These are phyloP conservation scores for Solanum dulcamara DNA, from an alignment of 257 asterid genomes.

Conservation along the genomic window DNA sequence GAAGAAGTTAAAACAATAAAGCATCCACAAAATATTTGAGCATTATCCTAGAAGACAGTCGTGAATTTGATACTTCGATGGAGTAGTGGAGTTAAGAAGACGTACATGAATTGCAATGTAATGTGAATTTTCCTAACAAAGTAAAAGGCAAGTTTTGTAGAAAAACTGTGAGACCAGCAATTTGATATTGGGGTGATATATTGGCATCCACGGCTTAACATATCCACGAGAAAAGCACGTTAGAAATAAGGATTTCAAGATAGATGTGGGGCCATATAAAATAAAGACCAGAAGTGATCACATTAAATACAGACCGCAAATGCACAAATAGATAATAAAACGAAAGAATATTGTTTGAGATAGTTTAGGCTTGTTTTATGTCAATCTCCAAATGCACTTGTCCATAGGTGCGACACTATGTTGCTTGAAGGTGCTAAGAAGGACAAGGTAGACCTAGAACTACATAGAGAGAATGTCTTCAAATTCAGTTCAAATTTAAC, in stretches of 20 bases:
- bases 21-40: not conserved
- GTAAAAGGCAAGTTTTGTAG: not conserved
- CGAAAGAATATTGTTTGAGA: not conserved
- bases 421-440: not conserved
- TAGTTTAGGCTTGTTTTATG: not conserved
- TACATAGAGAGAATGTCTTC: not conserved
- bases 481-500: not conserved
- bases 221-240: not conserved
- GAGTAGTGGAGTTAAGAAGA: not conserved
- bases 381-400: not conserved
- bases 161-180: not conserved
- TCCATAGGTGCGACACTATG: not conserved
- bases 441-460: not conserved
- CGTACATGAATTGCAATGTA: not conserved
- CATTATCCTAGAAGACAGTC: not conserved
- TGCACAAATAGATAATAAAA: not conserved
- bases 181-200: not conserved
- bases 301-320: not conserved
- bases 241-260: not conserved
- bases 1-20: not conserved
- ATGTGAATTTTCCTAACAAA: not conserved
- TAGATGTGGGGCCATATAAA: not conserved
- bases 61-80: not conserved
- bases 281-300: not conserved
- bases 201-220: not conserved